Evolutionary conservation across 106 monocot species (phyloP).

Genomic region (Ottelia alismoides): DNA sequence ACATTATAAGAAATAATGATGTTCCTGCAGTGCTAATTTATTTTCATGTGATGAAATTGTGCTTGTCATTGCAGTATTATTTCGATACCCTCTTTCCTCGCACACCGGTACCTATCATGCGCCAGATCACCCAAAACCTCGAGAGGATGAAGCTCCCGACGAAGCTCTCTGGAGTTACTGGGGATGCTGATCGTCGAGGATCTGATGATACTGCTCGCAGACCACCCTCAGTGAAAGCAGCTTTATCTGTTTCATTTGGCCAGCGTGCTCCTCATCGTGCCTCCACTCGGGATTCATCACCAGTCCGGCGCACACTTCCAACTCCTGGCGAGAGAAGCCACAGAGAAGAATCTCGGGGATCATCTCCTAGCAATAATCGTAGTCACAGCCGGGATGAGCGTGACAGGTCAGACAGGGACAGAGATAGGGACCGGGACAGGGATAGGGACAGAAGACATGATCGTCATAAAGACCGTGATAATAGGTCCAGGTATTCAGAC

Average conservation of each 20-base stretch:
- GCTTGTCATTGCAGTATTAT: conserved; percentile 61
- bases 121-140: conserved; percentile 46
- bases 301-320: conserved; percentile 50
- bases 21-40: too few relatives aligned
- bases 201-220: conserved; percentile 75
- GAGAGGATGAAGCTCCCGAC: conserved; percentile 76
- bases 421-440: conserved; percentile 15
- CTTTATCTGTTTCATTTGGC: conserved; percentile 87
- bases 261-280: conserved; percentile 93
- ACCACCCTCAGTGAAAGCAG: conserved; percentile 87
- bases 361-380: conserved; percentile 11
- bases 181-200: conserved; percentile 66
- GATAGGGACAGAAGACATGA: conserved; percentile 20
- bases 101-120: conserved; percentile 65
- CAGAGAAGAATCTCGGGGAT: conserved; percentile 17
- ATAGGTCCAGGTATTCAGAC: conserved; percentile 18
- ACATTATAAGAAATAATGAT: too few relatives aligned
- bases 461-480: conserved; percentile 13
- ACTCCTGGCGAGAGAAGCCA: conserved; percentile 22
- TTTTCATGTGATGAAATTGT: too few relatives aligned
- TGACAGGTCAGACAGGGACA: conserved; percentile 26
- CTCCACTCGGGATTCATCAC: conserved; percentile 82
- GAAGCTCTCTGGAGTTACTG: conserved; percentile 64
- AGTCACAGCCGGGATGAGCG: conserved; percentile 11
- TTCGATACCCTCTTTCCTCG: conserved; percentile 91